These are phyloP conservation scores for Penicillium sp. DNA, from an alignment of 2,329 filamentous ascomycete genomes.

Conservation along the genomic window DNA sequence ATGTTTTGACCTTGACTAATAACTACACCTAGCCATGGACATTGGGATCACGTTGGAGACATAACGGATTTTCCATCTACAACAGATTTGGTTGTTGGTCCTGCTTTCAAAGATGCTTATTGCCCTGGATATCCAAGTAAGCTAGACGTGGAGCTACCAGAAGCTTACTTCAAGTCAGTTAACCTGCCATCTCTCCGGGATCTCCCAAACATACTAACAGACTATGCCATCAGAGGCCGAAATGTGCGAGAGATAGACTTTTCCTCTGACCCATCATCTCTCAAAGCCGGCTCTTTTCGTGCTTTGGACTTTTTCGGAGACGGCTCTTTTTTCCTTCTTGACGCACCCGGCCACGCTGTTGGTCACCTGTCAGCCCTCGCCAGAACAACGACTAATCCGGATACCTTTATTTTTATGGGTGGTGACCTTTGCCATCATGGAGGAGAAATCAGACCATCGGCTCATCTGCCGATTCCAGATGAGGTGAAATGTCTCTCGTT, in stretches of 20 bases:
- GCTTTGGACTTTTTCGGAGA: conserved; percentile 29
- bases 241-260: conserved; percentile 5
- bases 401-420: conserved; percentile 48
- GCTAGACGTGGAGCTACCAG: conserved; percentile 33
- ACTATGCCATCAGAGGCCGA: background rate
- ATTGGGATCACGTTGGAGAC: conserved; percentile 44
- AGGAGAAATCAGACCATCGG: conserved; percentile 44
- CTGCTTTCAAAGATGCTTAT: conserved; percentile 42
- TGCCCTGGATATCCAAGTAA: conserved; percentile 45
- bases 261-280: conserved; percentile 27
- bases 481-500: background rate
- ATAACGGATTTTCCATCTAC: conserved; percentile 39
- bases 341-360: conserved; percentile 23
- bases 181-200: background rate
- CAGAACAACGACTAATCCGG: conserved; percentile 18
- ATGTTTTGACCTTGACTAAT: conserved; percentile 27
- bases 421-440: conserved; percentile 47
- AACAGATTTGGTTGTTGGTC: conserved; percentile 46
- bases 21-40: conserved; percentile 28
- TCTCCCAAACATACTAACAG: background rate
- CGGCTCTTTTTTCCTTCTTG: conserved; percentile 28
- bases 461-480: conserved; percentile 36
- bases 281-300: conserved; percentile 20
- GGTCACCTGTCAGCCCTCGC: conserved; percentile 26
- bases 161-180: conserved; percentile 40